phyloP scores from a whole-genome alignment of 352 stramenopile species.

The Phytophthora pisi region DNA sequence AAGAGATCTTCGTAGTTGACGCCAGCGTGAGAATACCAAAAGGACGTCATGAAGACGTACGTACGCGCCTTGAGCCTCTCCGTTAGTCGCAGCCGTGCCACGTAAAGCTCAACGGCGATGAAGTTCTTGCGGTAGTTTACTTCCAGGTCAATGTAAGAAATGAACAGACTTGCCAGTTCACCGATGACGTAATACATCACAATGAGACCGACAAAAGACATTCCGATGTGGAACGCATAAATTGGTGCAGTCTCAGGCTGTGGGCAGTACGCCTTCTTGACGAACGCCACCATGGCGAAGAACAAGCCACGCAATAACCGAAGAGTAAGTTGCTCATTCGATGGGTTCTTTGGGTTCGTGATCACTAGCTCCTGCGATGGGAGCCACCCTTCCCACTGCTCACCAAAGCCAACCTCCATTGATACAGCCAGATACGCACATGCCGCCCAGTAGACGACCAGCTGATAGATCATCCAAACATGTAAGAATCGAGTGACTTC shows the following conservation, averaged over 20 bases:
- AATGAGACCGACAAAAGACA: conserved; percentile 48
- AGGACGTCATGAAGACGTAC: conserved; percentile 44
- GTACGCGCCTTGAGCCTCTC: conserved; percentile 31
- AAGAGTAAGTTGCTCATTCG: conserved; percentile 31
- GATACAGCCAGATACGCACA: conserved; percentile 57
- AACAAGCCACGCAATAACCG: conserved; percentile 49
- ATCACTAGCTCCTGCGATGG: conserved; percentile 42
- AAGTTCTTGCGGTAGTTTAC: conserved; percentile 61
- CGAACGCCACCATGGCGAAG: conserved; percentile 40
- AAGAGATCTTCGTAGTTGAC: conserved; percentile 56
- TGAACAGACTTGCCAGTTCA: conserved; percentile 54
- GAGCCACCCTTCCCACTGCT: conserved; percentile 58
- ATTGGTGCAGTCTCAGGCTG: conserved; percentile 30
- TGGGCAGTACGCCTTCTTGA: conserved; percentile 56
- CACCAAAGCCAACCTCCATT: conserved; percentile 44
- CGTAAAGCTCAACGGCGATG: conserved; percentile 49
- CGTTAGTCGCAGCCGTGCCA: conserved; percentile 43
- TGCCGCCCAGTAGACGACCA: conserved; percentile 64
- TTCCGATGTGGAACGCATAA: conserved; percentile 45
- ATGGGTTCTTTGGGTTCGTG: conserved; percentile 29
- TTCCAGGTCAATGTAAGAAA: conserved; percentile 58
- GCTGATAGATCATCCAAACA: conserved; percentile 57
- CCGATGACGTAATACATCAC: conserved; percentile 56
- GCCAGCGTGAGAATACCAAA: conserved; percentile 54
- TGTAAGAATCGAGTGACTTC: conserved; percentile 58